Evolutionary conservation across 345 rosid species (phyloP).

Genomic region (Syzygium grande): DNA sequence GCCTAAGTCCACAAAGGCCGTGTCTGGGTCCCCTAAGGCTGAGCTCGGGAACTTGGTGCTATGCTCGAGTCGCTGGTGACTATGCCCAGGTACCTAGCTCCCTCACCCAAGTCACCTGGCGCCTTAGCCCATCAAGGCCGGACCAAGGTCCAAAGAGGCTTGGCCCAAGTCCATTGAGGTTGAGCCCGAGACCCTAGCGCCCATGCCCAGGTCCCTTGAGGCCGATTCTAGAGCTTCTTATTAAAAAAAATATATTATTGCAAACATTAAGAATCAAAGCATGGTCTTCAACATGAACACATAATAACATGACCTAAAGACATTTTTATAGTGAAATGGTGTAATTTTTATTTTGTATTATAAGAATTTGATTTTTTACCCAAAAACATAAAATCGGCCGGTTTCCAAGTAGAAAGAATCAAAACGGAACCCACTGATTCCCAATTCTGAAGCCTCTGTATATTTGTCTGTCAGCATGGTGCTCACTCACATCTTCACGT

Average conservation of each 20-base stretch:
- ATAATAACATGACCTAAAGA: neutral
- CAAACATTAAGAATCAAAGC: neutral
- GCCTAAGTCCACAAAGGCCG: neutral
- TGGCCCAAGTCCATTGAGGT: neutral
- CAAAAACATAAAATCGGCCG: neutral
- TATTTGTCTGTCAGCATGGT: fast-evolving
- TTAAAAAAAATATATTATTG: neutral
- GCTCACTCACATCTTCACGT: neutral
- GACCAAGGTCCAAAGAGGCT: neutral
- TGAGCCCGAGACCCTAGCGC: neutral
- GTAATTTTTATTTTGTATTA: neutral
- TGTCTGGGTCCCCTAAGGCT: neutral
- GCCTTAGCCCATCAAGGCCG: neutral
- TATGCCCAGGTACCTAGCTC: neutral
- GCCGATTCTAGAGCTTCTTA: neutral
- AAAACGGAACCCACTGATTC: neutral
- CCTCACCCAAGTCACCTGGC: neutral
- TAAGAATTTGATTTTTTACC: neutral
- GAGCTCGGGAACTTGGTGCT: neutral
- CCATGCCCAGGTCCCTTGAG: neutral
- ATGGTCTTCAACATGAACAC: neutral
- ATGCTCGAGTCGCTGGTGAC: fast-evolving
- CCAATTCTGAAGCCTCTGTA: neutral
- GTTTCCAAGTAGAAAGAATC: neutral
- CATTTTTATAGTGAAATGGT: neutral